A percentile compares a stretch with the other conserved stretches of the same genome.
Evolutionary conservation across 2,329 filamentous ascomycete species (phyloP).

Genomic region (Penicillium sp.): DNA sequence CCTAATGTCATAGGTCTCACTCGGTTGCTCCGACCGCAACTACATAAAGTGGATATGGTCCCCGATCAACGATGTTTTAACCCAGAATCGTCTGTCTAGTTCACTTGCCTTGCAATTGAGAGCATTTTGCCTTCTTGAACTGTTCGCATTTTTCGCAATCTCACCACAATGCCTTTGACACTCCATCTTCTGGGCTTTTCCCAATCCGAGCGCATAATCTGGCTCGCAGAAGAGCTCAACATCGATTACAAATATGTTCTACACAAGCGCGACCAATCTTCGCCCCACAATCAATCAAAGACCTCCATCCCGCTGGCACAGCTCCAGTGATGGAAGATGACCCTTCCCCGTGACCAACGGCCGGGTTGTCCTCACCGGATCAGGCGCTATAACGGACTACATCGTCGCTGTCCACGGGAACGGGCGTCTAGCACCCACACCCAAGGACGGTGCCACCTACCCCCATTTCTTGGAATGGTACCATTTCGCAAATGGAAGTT

Average conservation of each 20-base stretch:
- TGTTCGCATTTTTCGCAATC: neutral
- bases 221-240: slow-evolving; percentile 25
- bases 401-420: slow-evolving; percentile 20
- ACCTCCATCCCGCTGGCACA: slow-evolving; percentile 21
- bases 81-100: neutral
- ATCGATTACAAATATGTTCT: slow-evolving; percentile 19
- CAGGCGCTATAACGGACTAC: slow-evolving; percentile 23
- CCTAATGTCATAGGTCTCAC: neutral
- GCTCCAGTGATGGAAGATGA: slow-evolving; percentile 25
- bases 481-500: slow-evolving; percentile 21
- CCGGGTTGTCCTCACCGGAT: slow-evolving; percentile 19
- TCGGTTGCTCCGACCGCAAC: neutral
- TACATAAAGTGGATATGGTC: neutral
- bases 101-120: neutral
- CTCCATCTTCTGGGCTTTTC: slow-evolving; percentile 22
- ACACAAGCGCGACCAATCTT: slow-evolving; percentile 25
- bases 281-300: slow-evolving; percentile 21
- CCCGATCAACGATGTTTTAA: neutral
- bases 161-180: slow-evolving; percentile 18
- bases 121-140: neutral
- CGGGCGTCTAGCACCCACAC: slow-evolving; percentile 16
- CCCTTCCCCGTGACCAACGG: slow-evolving; percentile 17
- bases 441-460: slow-evolving; percentile 21
- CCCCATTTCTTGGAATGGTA: slow-evolving; percentile 23
- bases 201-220: slow-evolving; percentile 27